These are phyloP conservation scores for Cladosporium sp. DNA, from an alignment of 2,329 filamentous ascomycete species.

Conservation along the genomic window DNA sequence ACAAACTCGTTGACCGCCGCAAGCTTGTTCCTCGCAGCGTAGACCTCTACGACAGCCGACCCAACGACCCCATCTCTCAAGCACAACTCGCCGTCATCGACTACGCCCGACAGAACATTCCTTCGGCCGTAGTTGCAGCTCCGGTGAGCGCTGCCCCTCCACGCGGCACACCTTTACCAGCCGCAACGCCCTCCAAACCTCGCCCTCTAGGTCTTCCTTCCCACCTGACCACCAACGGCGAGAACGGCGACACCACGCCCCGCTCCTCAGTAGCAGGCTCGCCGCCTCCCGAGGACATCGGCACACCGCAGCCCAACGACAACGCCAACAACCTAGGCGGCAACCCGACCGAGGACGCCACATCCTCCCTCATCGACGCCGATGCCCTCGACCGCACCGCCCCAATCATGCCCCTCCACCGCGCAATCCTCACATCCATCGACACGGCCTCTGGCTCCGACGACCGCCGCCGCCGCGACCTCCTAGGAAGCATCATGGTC, in stretches of 20 bases:
- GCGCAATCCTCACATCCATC: conserved; percentile 85
- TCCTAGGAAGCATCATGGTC: conserved; percentile 85
- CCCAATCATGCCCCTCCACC: conserved; percentile 77
- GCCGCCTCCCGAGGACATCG: conserved; percentile 71
- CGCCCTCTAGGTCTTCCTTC: conserved; percentile 60
- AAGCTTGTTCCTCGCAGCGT: conserved; percentile 82
- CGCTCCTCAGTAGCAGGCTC: conserved; percentile 82
- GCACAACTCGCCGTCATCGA: conserved; percentile 69
- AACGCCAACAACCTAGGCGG: conserved; percentile 30
- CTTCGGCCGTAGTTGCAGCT: conserved; percentile 36
- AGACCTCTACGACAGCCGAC: conserved; percentile 87
- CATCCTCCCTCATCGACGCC: conserved; percentile 40
- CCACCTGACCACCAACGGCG: conserved; percentile 59
- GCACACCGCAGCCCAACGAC: conserved; percentile 58
- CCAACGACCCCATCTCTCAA: conserved; percentile 81
- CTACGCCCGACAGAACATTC: conserved; percentile 41
- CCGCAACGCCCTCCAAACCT: conserved; percentile 26
- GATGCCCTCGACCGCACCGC: conserved; percentile 73
- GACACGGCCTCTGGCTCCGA: conserved; percentile 70
- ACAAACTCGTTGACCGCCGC: conserved; percentile 73
- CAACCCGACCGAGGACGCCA: conserved; percentile 37
- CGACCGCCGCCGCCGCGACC: conserved; percentile 87
- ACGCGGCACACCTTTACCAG: conserved; percentile 22
- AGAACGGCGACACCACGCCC: conserved; percentile 70
- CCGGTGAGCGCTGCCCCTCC: conserved; percentile 43